Base-by-base conservation (phyloP, 139 green algal genomes). In the Chlorella sp. region DNA sequence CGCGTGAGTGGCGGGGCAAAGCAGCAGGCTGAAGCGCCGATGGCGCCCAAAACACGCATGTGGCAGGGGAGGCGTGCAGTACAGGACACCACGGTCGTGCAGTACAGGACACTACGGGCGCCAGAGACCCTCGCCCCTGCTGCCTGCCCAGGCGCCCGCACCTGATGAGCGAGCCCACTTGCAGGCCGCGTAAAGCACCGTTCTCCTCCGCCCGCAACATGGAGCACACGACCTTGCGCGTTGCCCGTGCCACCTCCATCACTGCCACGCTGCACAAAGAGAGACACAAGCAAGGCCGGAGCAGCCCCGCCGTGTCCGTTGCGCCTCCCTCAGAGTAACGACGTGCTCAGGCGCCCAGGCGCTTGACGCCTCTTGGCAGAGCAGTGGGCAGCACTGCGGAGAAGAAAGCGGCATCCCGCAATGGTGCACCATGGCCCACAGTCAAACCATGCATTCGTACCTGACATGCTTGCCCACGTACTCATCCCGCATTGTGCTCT, bases 211-310 rank as follows among this genome's bases (percentile, higher is more conserved):
- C 77, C 35, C 69, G 67, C 0, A 51, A 33, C n/a, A 78, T 25
- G 2, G 77, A 83, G 36, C 71, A 74, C 8, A 83, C 71, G 17
- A 83, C 60, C 42, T 77, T 77, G 25, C 70, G 68, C 43, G 36
- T 68, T 25, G 40, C 27, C 1, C 66, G 35, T 27, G 50, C 36
- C 11, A 83, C 71, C 43, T 83, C 77, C 38, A 71, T 17, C n/a
- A 80, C 41, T 9, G 73, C 73, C 36, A 77, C 14, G 33, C 35
- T 35, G n/a, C n/a, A n/a, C n/a, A n/a, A n/a, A n/a, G n/a, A n/a
- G n/a, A n/a, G n/a, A n/a, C n/a, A n/a, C n/a, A n/a, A n/a, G n/a
- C n/a, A n/a, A n/a, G n/a, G n/a, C n/a, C n/a, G n/a, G n/a, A n/a
- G n/a, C n/a, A n/a, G n/a, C n/a, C n/a, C n/a, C n/a, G n/a, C n/a